phyloP scores from a whole-genome alignment of 2,329 filamentous ascomycete genomes.

The Neobulgaria alba region DNA sequence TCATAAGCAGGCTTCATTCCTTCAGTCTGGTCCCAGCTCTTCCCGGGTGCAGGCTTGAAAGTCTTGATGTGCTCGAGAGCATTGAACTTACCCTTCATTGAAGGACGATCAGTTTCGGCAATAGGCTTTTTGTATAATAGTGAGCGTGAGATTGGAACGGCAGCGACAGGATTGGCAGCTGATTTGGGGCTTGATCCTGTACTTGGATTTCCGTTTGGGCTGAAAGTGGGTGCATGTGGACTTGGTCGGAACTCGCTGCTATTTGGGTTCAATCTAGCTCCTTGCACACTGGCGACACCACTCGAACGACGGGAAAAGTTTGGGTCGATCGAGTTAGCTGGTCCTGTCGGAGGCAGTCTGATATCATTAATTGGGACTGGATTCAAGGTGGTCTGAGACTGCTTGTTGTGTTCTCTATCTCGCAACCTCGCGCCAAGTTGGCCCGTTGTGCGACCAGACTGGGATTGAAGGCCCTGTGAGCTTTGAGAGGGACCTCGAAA shows the following conservation, averaged over 20 bases:
- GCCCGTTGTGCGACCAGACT: conserved; percentile 17
- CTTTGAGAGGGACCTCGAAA: conserved; percentile 24
- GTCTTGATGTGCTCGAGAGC: conserved; percentile 51
- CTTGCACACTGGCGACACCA: conserved; percentile 42
- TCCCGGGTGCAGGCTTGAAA: conserved; percentile 42
- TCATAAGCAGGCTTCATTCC: conserved; percentile 80
- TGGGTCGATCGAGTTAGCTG: conserved; percentile 48
- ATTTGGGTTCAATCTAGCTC: conserved; percentile 54
- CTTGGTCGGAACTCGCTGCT: conserved; percentile 79
- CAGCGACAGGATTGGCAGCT: conserved; percentile 31
- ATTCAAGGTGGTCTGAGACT: conserved; percentile 13
- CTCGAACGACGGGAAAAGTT: conserved; percentile 46
- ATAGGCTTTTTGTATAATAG: conserved; percentile 64
- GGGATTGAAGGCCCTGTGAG: conserved; percentile 19
- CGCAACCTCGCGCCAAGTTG: conserved; percentile 22
- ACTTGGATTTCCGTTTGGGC: conserved; percentile 54
- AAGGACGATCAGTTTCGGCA: conserved; percentile 45
- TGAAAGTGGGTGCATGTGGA: conserved; percentile 72
- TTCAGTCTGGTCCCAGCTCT: conserved; percentile 60
- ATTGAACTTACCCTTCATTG: conserved; percentile 48
- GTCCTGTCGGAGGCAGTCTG: conserved; percentile 66
- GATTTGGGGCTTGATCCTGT: conserved; percentile 65
- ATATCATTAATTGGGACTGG: conserved; percentile 41
- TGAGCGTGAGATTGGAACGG: conserved; percentile 35
- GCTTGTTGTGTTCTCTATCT: conserved; percentile 23